phyloP scores from a whole-genome alignment of 331 rosid species.

The Arachis monticola region DNA sequence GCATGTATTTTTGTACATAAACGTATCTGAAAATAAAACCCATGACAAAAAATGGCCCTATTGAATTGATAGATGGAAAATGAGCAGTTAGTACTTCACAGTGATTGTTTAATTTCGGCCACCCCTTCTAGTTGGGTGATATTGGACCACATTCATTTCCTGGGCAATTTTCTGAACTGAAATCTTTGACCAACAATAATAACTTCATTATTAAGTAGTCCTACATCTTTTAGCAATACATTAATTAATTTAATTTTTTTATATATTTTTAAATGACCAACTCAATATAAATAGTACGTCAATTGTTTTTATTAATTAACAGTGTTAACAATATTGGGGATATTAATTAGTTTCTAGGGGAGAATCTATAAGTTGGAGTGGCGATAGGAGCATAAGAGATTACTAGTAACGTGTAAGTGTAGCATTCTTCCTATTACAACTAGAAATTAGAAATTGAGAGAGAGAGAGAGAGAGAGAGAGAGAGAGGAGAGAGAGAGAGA shows the following conservation, averaged over 20 bases:
- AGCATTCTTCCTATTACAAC: background rate
- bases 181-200: background rate
- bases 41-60: background rate
- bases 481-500: background rate
- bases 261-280: background rate
- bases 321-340: too few species aligned
- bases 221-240: too few species aligned
- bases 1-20: background rate
- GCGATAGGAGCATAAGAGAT: background rate
- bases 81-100: background rate
- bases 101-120: background rate
- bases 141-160: slow-evolving; percentile 7
- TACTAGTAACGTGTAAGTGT: background rate
- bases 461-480: background rate
- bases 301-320: too few species aligned
- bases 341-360: too few species aligned
- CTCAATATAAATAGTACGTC: background rate
- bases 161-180: background rate
- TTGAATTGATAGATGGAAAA: background rate
- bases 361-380: too few species aligned
- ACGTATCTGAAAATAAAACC: background rate
- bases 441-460: too few species aligned
- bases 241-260: too few species aligned
- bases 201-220: background rate
- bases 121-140: background rate